Percentiles rank a stretch among this genome's conserved stretches.
Evolutionary conservation across 768 basidiomycete genomes (phyloP).

Genomic region (Holtermanniella nyarrowii): DNA sequence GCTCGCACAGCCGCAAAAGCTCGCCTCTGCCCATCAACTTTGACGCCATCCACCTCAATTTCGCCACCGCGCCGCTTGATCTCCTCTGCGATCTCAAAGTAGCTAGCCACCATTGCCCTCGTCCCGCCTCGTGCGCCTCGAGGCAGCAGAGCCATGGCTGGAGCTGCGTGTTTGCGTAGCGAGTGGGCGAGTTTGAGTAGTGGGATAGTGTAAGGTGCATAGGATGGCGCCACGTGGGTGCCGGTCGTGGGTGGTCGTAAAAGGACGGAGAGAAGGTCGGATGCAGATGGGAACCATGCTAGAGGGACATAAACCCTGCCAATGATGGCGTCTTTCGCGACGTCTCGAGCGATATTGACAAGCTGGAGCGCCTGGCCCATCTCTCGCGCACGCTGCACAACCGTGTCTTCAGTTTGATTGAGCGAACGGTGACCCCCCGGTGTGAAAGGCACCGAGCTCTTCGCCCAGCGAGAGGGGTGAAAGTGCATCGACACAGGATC

Average conservation of each 20-base stretch:
- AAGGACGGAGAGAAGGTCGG: constrained; percentile 8
- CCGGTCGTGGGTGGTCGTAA: constrained; percentile 4
- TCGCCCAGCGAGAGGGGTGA: background rate
- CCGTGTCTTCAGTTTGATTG: background rate
- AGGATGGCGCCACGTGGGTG: constrained; percentile 1
- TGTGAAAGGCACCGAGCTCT: background rate
- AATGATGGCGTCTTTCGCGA: constrained; percentile 36
- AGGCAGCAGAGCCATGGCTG: constrained; percentile 26
- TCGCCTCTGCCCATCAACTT: constrained; percentile 21
- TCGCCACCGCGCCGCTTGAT: constrained; percentile 19
- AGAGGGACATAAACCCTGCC: constrained; percentile 39
- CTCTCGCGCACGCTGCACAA: constrained; percentile 22
- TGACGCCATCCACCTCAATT: constrained; percentile 22
- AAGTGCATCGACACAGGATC: background rate
- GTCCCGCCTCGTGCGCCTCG: constrained; percentile 33
- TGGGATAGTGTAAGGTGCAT: constrained; percentile 20
- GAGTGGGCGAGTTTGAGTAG: constrained; percentile 29
- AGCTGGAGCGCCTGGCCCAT: constrained; percentile 44
- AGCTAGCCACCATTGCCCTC: constrained; percentile 39
- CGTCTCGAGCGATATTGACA: constrained; percentile 42
- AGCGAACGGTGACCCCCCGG: background rate
- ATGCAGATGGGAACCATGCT: constrained; percentile 16
- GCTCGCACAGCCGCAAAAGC: constrained; percentile 17
- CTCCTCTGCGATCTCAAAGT: constrained; percentile 38
- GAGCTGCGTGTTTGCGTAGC: constrained; percentile 16